Evolutionary conservation across 495 filamentous ascomycete genomes (phyloP), one percentile per base, ranked within the genome.

Genomic region (Pseudevernia furfuracea): DNA sequence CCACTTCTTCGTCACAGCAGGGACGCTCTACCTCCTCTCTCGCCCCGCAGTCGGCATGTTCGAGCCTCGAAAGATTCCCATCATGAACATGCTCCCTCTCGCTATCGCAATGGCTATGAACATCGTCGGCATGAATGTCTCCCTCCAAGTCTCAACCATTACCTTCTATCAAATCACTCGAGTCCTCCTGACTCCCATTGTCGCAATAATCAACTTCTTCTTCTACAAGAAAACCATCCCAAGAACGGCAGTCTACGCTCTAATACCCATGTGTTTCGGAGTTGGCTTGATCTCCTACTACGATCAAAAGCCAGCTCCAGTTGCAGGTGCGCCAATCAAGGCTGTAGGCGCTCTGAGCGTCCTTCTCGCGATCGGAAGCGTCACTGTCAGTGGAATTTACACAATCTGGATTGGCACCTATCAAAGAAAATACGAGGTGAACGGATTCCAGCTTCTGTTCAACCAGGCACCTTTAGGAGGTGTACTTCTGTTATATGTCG

Each of bases 91-190:
- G 64, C 77, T 89, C 34, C 88, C 86, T 12, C 75, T 89, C 10
- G 81, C 87, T 9, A 72, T 89, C 11, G 81, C 87, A 70, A 90
- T 89, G 85, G 67, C 69, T 28, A 62, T 59, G 39, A 89, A 90
- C 73, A 85, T 90, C 63, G 84, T 90, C 68, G 78, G 90, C n/a
- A 86, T 85, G 36, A 91, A 91, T 70, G 75, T 89, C 14, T 88
- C 86, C 7, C 78, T 91, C 12, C 85, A 87, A 61, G 85, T 84
- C 69, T 89, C 87, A 25, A 82, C 84, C 53, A 82, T 91, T 36
- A 88, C 86, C 61, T 90, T 89, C 71, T 90, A 90, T 71, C 88
- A 91, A 69, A 80, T 89, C 60, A 86, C 85, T 23, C 82, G 87
- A 28, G 85, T 90, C 61, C 78, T 89, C 39, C 81, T 90, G 32